Base-by-base conservation (phyloP, 2,329 filamentous ascomycete species). In the Pseudogymnoascus destructans region DNA sequence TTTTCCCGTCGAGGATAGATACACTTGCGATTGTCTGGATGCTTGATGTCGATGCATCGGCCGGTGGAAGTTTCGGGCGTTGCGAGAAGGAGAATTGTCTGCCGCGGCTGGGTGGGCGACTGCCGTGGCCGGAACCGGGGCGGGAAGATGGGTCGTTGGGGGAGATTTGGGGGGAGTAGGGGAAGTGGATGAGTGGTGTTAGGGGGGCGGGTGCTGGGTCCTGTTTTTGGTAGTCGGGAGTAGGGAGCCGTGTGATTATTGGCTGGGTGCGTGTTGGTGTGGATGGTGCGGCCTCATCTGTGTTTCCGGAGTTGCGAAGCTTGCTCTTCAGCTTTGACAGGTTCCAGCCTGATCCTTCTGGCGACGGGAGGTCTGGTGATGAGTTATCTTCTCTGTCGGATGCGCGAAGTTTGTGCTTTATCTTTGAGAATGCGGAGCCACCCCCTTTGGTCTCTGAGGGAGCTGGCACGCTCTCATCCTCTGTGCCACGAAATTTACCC, bases 311-410 rank as follows among this genome's bases (percentile, higher is more conserved):
- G 32, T 56, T 38, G 54, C 32, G 32, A 32, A 35, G 30, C 32
- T 56, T 56, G 54, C 27, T 38, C 54, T 56, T 56, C 30, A 56
- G 13, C 54, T 56, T 56, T 10, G 30, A 56, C 10, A 56, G 11
- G 32, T 38, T 35, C 54, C 32, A 56, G 19, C 54, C 10, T 17
- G 54, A 56, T 19, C 32, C 30, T 35, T 38, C 54, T 11, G 54
- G 35, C 2, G 54, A 35, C 11, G 30, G 19, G 11, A 38, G 30
- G 54, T 56, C 32, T 36, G 54, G 54, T 0, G 54, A 35, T 4
- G 32, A 17, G 54, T 56, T 56, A 35, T 56, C 54, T 10, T 56
- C 54, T 21, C n/a, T 32, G n/a, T 56, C 54, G 17, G 54, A 56
- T 17, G 30, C n/a, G 30, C 5, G 30, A 38, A 56, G 35, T 11